These are phyloP conservation scores for Solanum appendiculatum DNA, from an alignment of 257 asterid species.

Conservation along the genomic window DNA sequence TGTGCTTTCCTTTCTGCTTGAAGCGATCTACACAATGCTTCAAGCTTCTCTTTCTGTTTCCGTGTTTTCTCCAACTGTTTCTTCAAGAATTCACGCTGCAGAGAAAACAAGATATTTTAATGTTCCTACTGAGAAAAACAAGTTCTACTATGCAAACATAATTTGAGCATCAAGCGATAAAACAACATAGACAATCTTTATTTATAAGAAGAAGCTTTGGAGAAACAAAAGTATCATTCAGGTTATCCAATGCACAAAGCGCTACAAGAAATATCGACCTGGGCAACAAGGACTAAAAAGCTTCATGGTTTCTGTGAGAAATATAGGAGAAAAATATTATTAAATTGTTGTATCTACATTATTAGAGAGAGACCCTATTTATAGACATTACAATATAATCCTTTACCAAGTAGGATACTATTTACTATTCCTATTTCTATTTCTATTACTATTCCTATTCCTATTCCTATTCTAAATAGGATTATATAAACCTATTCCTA, in stretches of 20 bases:
- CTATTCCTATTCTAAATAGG: too few species aligned
- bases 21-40: conserved; percentile 85
- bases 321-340: too few species aligned
- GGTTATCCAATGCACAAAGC: not conserved
- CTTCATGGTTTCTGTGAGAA: too few species aligned
- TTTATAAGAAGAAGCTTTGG: not conserved
- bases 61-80: conserved; percentile 82
- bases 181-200: not conserved
- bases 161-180: not conserved
- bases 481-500: too few species aligned
- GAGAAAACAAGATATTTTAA: not conserved
- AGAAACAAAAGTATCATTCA: not conserved
- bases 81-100: conserved; percentile 83
- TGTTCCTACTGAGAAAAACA: not conserved
- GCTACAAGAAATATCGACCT: not conserved
- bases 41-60: conserved; percentile 86
- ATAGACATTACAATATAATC: too few species aligned
- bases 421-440: too few species aligned
- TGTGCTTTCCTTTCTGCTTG: conserved; percentile 82
- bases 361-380: too few species aligned
- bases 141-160: not conserved
- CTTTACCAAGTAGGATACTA: too few species aligned
- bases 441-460: too few species aligned
- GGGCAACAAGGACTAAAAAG: not conserved
- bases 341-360: too few species aligned